Base-by-base conservation (phyloP, 768 basidiomycete genomes). In the Xerocomellus amylosporus region DNA sequence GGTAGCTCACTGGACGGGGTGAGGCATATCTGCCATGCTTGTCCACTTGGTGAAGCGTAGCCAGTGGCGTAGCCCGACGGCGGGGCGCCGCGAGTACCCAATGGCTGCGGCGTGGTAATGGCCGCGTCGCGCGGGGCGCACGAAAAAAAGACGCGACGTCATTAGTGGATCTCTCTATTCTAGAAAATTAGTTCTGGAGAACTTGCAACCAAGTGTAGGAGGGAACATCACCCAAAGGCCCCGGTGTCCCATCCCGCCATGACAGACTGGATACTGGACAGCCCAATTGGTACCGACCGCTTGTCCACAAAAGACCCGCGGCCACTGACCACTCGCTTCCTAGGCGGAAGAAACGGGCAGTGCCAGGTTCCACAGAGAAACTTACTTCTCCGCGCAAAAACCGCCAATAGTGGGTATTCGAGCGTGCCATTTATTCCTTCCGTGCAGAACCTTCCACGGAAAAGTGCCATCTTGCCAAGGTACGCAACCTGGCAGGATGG, bases 391-490 rank as follows among this genome's bases (percentile, higher is more conserved):
- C n/a, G 9, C n/a, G 9, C 19, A 13, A 19, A 3, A n/a, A 0
- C 34, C 19, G 4, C 17, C 2, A 22, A 2, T 1, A 1, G n/a
- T 8, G 36, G 9, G 22, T 10, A 28, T 33, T 8, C 8, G 20
- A 14, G 37, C 37, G 14, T 31, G 17, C n/a, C 41, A 41, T 14
- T 13, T 22, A 5, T 17, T 39, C 6, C 4, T 41, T 26, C 33
- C 33, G 19, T 5, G 19, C 8, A 2, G 43, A 58, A 58, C n/a
- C 5, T 58, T 53, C 57, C 13, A 41, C 5, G 8, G 55, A 34
- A 39, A 15, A 28, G 13, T 36, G 44, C 26, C 56, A 8, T 19
- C 34, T 19, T 50, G 36, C 55, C 55, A 51, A 51, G 56, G 46
- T 19, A 51, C 46, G 7, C n/a, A 5, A 7, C 6, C 38, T 51